phyloP scores from a whole-genome alignment of 164 flowering plant genomes.

The Berberis thunbergii region DNA sequence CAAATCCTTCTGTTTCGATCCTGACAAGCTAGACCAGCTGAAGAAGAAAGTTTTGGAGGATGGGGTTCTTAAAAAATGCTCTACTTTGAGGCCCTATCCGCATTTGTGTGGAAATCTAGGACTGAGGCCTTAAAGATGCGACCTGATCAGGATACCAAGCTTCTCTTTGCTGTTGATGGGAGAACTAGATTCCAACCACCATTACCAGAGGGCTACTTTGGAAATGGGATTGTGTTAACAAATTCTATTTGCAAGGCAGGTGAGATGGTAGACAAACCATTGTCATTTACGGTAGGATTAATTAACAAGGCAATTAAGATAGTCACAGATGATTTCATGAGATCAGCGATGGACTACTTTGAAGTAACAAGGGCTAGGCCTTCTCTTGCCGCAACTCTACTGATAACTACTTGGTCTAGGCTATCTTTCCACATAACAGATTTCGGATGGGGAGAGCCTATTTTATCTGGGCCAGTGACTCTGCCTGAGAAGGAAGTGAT shows the following conservation, averaged over 20 bases:
- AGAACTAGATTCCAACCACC: slow-evolving; percentile 64
- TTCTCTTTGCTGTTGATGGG: slow-evolving; percentile 90
- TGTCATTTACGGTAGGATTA: slow-evolving; percentile 45
- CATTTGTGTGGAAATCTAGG: slow-evolving; percentile 78
- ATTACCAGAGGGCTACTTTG: slow-evolving; percentile 64
- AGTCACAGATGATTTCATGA: slow-evolving; percentile 66
- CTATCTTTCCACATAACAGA: slow-evolving; percentile 62
- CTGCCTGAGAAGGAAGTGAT: slow-evolving; percentile 81
- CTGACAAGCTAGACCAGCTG: slow-evolving; percentile 53
- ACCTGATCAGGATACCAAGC: slow-evolving; percentile 76
- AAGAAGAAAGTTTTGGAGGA: slow-evolving; percentile 50
- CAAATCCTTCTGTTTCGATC: slow-evolving; percentile 59
- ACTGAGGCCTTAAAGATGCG: slow-evolving; percentile 41
- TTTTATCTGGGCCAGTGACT: slow-evolving; percentile 67
- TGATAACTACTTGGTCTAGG: slow-evolving; percentile 85
- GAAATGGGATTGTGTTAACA: slow-evolving; percentile 83
- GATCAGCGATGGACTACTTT: slow-evolving; percentile 83
- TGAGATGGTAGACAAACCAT: slow-evolving; percentile 47
- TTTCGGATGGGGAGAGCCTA: slow-evolving; percentile 94
- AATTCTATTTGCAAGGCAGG: slow-evolving; percentile 51
- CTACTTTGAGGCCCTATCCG: slow-evolving; percentile 80
- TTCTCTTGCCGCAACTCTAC: slow-evolving; percentile 60
- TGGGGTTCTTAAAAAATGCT: slow-evolving; percentile 48
- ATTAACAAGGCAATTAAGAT: slow-evolving; percentile 51
- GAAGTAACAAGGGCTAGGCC: slow-evolving; percentile 73